Conservation (phyloP, 148 eudicot genomes). For the Chenopodium berlandieri region DNA sequence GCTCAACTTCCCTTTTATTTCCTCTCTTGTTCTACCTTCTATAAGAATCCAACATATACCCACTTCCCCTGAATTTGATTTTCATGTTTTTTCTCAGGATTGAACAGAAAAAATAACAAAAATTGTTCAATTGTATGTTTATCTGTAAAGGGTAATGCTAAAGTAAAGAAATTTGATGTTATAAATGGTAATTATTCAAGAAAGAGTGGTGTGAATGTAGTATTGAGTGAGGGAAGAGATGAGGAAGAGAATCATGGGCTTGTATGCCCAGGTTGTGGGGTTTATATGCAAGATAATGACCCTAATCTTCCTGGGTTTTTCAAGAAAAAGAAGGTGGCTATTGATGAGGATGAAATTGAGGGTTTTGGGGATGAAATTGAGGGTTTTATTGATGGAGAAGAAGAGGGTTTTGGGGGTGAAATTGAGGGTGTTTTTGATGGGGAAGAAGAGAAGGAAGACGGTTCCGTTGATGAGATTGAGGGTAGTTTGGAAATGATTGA, state of each 20-base stretch:
- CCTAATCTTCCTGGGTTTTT: conserved; percentile 79
- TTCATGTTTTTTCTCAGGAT: conserved; percentile 30
- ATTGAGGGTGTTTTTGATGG: conserved; percentile 38
- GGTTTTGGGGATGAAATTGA: conserved; percentile 28
- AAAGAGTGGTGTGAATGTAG: conserved; percentile 38
- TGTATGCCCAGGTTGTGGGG: conserved; percentile 95
- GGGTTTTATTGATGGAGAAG: conserved; percentile 10
- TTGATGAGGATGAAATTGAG: conserved; percentile 34
- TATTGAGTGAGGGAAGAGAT: conserved; percentile 89
- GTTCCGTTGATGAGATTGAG: conserved; percentile 39
- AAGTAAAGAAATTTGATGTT: conserved; percentile 34
- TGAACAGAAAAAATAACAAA: conserved; percentile 28
- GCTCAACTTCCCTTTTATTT: background rate
- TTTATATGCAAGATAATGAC: conserved; percentile 91
- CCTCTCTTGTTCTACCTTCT: background rate
- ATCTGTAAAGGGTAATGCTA: conserved; percentile 47
- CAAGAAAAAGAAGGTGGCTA: conserved; percentile 37
- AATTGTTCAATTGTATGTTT: conserved; percentile 33
- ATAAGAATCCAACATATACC: conserved; percentile 9
- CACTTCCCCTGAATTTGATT: conserved; percentile 15
- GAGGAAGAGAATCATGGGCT: conserved; percentile 64
- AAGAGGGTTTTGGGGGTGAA: conserved; percentile 25
- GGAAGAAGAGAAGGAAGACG: conserved; percentile 27
- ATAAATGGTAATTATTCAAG: conserved; percentile 35
- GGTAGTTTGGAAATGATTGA: conserved; percentile 39